A percentile compares a stretch with the other conserved stretches of the same genome.
Evolutionary conservation across 805 yeast species (phyloP).

Genomic region (Soucietia sequanensis): DNA sequence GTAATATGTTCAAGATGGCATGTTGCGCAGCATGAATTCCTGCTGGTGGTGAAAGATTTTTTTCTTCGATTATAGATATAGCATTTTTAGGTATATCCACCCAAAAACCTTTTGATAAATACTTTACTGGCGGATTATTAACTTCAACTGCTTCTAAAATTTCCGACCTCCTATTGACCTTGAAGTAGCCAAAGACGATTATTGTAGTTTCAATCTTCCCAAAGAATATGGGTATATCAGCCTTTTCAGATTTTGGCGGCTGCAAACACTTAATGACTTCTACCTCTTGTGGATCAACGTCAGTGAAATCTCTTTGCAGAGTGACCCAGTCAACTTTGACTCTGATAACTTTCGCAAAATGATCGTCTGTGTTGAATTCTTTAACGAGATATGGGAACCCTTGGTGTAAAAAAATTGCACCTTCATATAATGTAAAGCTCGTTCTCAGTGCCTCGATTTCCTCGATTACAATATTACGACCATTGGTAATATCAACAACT

Average conservation of each 20-base stretch:
- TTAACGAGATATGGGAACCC: constrained; percentile 86
- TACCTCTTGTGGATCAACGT: constrained; percentile 81
- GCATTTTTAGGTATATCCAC: constrained; percentile 76
- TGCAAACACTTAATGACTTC: constrained; percentile 59
- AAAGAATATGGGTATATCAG: constrained; percentile 61
- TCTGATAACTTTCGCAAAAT: constrained; percentile 78
- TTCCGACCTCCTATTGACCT: constrained; percentile 69
- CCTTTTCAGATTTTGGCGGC: constrained; percentile 30
- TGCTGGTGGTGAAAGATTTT: constrained; percentile 71
- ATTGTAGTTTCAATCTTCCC: constrained; percentile 75
- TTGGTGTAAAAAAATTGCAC: constrained; percentile 92
- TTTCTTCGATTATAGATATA: constrained; percentile 53
- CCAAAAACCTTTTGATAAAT: constrained; percentile 84
- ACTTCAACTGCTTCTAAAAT: constrained; percentile 95
- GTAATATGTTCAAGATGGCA: constrained; percentile 76
- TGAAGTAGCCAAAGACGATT: constrained; percentile 89
- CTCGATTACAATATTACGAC: constrained; percentile 76
- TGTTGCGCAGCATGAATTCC: constrained; percentile 98
- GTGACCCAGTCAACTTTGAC: constrained; percentile 96
- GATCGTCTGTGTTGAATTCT: constrained; percentile 78
- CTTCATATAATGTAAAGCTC: constrained; percentile 84
- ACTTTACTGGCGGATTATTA: constrained; percentile 75
- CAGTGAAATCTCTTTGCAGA: constrained; percentile 86
- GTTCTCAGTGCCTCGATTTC: constrained; percentile 87
- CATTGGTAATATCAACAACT: constrained; percentile 84